Evolutionary conservation across 352 stramenopile species (phyloP).

Genomic region (Globisporangium cylindrosporum): DNA sequence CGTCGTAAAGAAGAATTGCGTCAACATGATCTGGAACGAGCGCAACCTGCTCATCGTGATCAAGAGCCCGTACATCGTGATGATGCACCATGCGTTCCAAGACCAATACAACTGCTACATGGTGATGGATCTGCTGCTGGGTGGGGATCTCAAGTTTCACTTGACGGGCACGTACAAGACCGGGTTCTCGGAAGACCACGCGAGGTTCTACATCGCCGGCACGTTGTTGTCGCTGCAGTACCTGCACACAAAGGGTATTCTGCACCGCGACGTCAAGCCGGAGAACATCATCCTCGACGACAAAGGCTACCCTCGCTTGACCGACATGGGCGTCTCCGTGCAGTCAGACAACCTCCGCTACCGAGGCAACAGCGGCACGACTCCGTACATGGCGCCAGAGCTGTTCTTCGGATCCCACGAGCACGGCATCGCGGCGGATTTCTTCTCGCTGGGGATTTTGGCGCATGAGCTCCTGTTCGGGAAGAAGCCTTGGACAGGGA

Average conservation of each 20-base stretch:
- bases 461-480: constrained; percentile 50
- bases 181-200: constrained; percentile 54
- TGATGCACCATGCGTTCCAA: constrained; percentile 72
- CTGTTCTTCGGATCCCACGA: constrained; percentile 51
- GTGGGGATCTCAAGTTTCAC: constrained; percentile 73
- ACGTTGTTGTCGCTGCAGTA: constrained; percentile 63
- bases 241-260: constrained; percentile 56
- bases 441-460: constrained; percentile 66
- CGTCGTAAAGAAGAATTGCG: constrained; percentile 55
- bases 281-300: constrained; percentile 86
- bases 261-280: constrained; percentile 84
- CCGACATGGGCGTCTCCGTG: constrained; percentile 74
- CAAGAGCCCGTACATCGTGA: constrained; percentile 47
- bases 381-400: constrained; percentile 71
- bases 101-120: constrained; percentile 70
- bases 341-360: constrained; percentile 40
- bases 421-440: constrained; percentile 56
- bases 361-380: constrained; percentile 56
- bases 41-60: constrained; percentile 57
- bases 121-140: constrained; percentile 72
- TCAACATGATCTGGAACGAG: constrained; percentile 80
- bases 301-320: constrained; percentile 67
- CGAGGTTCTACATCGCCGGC: constrained; percentile 61
- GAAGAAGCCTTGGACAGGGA: constrained; percentile 39
- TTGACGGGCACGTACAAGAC: constrained; percentile 38